phyloP scores from a whole-genome alignment of 108 stramenopile species.

The Craspedostauros australis region DNA sequence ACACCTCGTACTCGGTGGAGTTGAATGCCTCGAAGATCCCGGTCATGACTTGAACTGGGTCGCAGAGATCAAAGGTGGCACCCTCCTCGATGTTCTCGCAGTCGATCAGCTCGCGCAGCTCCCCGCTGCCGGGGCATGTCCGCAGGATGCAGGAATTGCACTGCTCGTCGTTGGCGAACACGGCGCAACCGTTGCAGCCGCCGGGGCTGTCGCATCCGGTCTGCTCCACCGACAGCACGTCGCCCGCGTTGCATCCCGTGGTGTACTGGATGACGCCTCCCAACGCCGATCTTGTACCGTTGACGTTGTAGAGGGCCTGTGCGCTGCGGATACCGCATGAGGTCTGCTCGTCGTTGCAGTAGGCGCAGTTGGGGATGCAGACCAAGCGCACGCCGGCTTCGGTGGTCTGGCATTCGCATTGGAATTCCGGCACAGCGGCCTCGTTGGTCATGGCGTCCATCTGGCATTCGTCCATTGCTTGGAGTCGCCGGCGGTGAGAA shows the following conservation, averaged over 20 bases:
- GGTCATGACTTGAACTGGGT: background rate
- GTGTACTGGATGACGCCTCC: constrained; percentile 4
- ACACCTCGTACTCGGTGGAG: background rate
- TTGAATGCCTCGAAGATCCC: constrained; percentile 4
- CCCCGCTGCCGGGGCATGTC: background rate
- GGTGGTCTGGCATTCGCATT: background rate
- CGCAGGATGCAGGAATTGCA: constrained; percentile 4
- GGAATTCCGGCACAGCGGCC: background rate
- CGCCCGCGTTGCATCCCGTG: background rate
- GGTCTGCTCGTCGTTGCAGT: background rate
- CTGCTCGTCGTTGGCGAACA: background rate
- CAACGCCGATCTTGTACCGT: background rate
- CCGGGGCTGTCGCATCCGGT: background rate
- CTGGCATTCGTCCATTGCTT: background rate
- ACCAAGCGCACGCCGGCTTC: background rate
- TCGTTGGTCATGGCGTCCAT: background rate
- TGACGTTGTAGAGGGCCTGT: constrained; percentile 1
- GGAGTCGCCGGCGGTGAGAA: too few species aligned
- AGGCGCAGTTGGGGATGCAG: background rate
- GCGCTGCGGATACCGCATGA: constrained; percentile 2
- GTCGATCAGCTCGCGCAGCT: background rate
- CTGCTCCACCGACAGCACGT: constrained; percentile 3
- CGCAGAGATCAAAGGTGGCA: constrained; percentile 4
- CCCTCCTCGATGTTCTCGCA: background rate
- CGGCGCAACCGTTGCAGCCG: background rate